phyloP scores from a whole-genome alignment of 148 eudicot genomes.

The Amaranthus hypochondriacus region DNA sequence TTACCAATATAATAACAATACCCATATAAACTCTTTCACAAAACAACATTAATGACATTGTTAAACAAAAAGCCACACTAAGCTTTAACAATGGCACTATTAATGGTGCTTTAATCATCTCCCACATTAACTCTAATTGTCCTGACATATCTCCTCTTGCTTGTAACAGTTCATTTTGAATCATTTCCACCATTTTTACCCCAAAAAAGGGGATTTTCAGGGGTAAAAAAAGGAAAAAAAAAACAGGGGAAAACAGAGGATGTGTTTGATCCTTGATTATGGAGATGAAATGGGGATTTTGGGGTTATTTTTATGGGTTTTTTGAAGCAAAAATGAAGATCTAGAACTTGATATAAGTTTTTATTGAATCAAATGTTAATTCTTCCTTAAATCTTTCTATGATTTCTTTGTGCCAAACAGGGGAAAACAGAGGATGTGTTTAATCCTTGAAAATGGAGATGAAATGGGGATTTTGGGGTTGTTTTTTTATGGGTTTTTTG shows the following conservation, averaged over 20 bases:
- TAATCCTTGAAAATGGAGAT: conserved; percentile 15
- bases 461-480: conserved; percentile 7
- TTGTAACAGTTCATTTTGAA: conserved; percentile 44
- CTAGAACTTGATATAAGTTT: too few species aligned
- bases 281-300: conserved; percentile 14
- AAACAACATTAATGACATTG: conserved; percentile 71
- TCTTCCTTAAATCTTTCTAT: too few species aligned
- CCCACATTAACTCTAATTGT: conserved; percentile 60
- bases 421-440: background rate
- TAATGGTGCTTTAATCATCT: conserved; percentile 51
- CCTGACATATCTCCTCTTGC: conserved; percentile 48
- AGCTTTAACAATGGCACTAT: conserved; percentile 59
- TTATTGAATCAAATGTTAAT: too few species aligned
- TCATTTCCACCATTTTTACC: conserved; percentile 43
- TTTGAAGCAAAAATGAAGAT: too few species aligned
- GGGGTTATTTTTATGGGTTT: background rate
- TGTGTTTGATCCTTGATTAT: background rate
- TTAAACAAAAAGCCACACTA: conserved; percentile 44
- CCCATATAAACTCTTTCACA: conserved; percentile 88
- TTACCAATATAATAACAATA: conserved; percentile 61
- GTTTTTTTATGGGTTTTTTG: too few species aligned
- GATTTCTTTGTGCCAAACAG: background rate
- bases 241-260: too few species aligned
- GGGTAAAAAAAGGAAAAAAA: too few species aligned
- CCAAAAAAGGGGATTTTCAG: conserved; percentile 6